phyloP scores from a whole-genome alignment of 2,329 filamentous ascomycete species.

The Alternaria hordeiaustralica region DNA sequence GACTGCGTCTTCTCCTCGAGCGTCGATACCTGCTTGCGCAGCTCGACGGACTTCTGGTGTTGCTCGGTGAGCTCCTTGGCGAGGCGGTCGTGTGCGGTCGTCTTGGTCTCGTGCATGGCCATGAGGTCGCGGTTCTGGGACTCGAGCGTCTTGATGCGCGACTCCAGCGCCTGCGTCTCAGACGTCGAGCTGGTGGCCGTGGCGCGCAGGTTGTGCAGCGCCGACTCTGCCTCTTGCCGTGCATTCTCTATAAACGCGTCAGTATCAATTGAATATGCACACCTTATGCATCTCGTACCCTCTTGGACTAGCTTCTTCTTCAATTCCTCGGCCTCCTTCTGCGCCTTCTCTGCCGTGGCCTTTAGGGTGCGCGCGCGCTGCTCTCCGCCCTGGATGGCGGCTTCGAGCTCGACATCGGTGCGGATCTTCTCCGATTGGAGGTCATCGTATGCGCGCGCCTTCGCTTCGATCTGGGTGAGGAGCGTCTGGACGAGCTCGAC shows the following conservation, averaged over 20 bases:
- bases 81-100: conserved; percentile 81
- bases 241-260: conserved; percentile 67
- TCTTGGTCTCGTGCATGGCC: conserved; percentile 87
- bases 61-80: conserved; percentile 86
- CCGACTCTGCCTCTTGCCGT: conserved; percentile 77
- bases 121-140: conserved; percentile 91
- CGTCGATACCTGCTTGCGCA: conserved; percentile 80
- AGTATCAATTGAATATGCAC: conserved; percentile 11
- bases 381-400: conserved; percentile 82
- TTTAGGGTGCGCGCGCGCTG: conserved; percentile 83
- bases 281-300: conserved; percentile 62
- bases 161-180: conserved; percentile 76
- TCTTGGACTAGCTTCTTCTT: conserved; percentile 81
- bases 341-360: conserved; percentile 78
- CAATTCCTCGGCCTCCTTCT: conserved; percentile 82
- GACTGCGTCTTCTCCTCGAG: conserved; percentile 85
- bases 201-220: conserved; percentile 79
- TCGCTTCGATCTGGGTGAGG: conserved; percentile 74
- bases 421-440: conserved; percentile 87
- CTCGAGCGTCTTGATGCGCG: conserved; percentile 85
- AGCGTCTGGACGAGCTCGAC: conserved; percentile 77
- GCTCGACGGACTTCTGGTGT: conserved; percentile 84
- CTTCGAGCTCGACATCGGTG: conserved; percentile 91
- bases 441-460: conserved; percentile 82
- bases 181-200: conserved; percentile 74